A percentile compares a stretch with the other conserved stretches of the same genome.
phyloP scores from a whole-genome alignment of 148 eudicot genomes.

The Polygonum maritimum region DNA sequence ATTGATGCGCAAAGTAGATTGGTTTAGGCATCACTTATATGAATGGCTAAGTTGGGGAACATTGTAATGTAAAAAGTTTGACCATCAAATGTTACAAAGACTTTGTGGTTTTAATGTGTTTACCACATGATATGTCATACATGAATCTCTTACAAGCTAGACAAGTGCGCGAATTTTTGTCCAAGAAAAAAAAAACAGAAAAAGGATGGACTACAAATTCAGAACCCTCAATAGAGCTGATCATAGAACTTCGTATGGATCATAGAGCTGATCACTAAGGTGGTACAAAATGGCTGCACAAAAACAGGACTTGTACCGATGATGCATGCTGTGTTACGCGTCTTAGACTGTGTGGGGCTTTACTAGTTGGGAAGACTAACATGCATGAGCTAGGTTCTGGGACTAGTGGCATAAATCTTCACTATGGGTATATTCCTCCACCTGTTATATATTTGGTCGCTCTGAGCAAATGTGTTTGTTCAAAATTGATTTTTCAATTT shows the following conservation, averaged over 20 bases:
- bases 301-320: constrained; percentile 47
- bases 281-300: constrained; percentile 95
- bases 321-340: constrained; percentile 77
- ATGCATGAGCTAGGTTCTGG: constrained; percentile 99
- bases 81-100: too few relatives aligned
- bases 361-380: constrained; percentile 90
- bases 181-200: not conserved
- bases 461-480: not conserved
- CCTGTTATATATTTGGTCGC: not conserved
- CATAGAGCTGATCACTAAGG: constrained; percentile 22
- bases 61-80: too few relatives aligned
- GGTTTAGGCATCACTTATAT: not conserved
- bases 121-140: too few relatives aligned
- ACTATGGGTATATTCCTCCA: constrained; percentile 51
- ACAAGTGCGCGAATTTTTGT: too few relatives aligned
- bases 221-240: not conserved
- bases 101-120: too few relatives aligned
- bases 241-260: not conserved
- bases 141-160: too few relatives aligned
- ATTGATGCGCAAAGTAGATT: not conserved
- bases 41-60: too few relatives aligned
- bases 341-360: constrained; percentile 76
- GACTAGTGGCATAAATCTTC: constrained; percentile 93
- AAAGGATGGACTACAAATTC: not conserved
- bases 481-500: not conserved